Conservation (phyloP, 2,329 filamentous ascomycete species). For the Oidium heveae region DNA sequence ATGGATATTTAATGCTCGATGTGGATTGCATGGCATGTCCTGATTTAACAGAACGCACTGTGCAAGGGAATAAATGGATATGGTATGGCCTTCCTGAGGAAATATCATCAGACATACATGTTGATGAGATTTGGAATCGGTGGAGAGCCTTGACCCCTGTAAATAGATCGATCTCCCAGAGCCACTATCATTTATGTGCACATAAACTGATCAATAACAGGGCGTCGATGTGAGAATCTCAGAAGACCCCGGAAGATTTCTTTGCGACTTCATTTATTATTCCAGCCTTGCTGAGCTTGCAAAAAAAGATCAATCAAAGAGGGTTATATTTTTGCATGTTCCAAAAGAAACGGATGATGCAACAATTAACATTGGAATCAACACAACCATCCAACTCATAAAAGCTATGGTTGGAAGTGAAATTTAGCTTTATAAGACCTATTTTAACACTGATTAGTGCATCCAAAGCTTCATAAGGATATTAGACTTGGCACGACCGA, state of each 20-base stretch:
- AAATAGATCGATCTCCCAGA: conserved; percentile 8
- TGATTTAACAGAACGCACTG: conserved; percentile 5
- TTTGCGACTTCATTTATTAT: conserved; percentile 62
- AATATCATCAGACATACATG: conserved; percentile 29
- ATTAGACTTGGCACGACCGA: too few species aligned
- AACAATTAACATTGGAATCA: conserved; percentile 22
- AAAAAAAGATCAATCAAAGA: conserved; percentile 20
- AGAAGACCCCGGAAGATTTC: conserved; percentile 43
- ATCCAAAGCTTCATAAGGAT: too few species aligned
- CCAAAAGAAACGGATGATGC: conserved; percentile 30
- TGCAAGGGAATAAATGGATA: conserved; percentile 22
- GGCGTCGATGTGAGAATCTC: conserved; percentile 29
- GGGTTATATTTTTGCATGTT: conserved; percentile 48
- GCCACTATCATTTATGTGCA: neutral
- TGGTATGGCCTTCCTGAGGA: conserved; percentile 29
- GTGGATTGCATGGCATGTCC: conserved; percentile 28
- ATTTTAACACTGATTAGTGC: too few species aligned
- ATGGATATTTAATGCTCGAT: conserved; percentile 45
- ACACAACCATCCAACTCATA: conserved; percentile 28
- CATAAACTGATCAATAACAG: conserved; percentile 8
- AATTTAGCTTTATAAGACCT: neutral
- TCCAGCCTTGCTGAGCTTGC: conserved; percentile 34
- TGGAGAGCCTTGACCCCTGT: conserved; percentile 30
- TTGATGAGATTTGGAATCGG: conserved; percentile 27
- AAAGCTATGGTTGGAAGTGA: conserved; percentile 25